Evolutionary conservation across 2,329 filamentous ascomycete genomes (phyloP).

Genomic region (Colletotrichum sp.): DNA sequence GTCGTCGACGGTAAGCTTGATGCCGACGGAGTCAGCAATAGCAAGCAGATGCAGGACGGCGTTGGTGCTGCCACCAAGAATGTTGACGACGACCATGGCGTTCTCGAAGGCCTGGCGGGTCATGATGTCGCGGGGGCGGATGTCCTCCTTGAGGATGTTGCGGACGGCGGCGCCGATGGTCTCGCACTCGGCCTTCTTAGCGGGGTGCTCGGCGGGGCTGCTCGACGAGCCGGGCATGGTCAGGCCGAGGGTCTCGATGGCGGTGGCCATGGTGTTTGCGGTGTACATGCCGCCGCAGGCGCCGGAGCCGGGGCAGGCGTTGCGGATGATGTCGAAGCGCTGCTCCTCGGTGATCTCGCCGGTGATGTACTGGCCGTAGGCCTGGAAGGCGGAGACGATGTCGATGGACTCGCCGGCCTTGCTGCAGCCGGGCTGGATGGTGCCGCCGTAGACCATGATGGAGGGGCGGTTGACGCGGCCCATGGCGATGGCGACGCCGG

Average conservation of each 20-base stretch:
- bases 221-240: constrained; percentile 84
- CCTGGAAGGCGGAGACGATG: constrained; percentile 97
- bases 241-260: constrained; percentile 90
- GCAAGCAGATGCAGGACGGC: constrained; percentile 85
- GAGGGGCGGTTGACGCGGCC: constrained; percentile 91
- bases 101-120: constrained; percentile 84
- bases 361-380: constrained; percentile 92
- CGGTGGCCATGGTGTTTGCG: constrained; percentile 91
- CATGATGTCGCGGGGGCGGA: constrained; percentile 78
- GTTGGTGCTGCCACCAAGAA: constrained; percentile 85
- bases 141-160: constrained; percentile 76
- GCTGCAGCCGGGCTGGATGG: constrained; percentile 90
- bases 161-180: constrained; percentile 75
- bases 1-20: constrained; percentile 85
- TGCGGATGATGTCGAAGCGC: constrained; percentile 91
- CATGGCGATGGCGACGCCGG: constrained; percentile 90
- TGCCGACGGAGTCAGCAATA: constrained; percentile 80
- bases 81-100: constrained; percentile 82
- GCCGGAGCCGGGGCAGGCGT: constrained; percentile 76
- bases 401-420: constrained; percentile 79
- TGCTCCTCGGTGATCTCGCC: constrained; percentile 91
- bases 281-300: constrained; percentile 91
- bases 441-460: constrained; percentile 97
- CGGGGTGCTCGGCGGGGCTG: constrained; percentile 75
- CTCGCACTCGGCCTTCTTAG: constrained; percentile 76